phyloP scores from a whole-genome alignment of 2,329 filamentous ascomycete species.

The Pestalotiopsis sp. region DNA sequence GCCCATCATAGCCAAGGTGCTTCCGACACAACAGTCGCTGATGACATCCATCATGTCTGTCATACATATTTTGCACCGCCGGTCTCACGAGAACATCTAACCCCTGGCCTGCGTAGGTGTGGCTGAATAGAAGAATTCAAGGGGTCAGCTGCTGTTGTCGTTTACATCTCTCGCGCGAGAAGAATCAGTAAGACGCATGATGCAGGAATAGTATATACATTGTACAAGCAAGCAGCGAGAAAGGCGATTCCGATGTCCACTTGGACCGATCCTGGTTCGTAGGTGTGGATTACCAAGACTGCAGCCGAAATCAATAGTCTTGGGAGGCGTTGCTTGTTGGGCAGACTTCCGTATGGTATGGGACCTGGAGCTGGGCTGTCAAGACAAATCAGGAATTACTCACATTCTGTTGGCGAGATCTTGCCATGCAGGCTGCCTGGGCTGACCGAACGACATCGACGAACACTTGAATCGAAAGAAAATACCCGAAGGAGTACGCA shows the following conservation, averaged over 20 bases:
- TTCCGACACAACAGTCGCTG: neutral
- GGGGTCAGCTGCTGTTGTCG: neutral
- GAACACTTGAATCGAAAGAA: neutral
- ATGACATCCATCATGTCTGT: neutral
- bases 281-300: neutral
- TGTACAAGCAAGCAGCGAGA: neutral
- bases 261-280: neutral
- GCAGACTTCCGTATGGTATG: neutral
- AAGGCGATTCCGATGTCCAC: neutral
- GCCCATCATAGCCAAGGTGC: neutral
- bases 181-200: neutral
- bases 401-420: neutral
- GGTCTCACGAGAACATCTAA: neutral
- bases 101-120: neutral
- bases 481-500: neutral
- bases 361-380: neutral
- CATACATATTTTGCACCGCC: neutral
- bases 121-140: neutral
- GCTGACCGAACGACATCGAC: neutral
- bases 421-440: neutral
- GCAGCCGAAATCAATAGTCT: conserved; percentile 10
- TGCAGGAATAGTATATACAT: neutral
- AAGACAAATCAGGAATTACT: neutral
- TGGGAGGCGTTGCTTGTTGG: neutral
- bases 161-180: neutral